Base-by-base conservation (phyloP, 805 yeast species). In the Starmerella floris region DNA sequence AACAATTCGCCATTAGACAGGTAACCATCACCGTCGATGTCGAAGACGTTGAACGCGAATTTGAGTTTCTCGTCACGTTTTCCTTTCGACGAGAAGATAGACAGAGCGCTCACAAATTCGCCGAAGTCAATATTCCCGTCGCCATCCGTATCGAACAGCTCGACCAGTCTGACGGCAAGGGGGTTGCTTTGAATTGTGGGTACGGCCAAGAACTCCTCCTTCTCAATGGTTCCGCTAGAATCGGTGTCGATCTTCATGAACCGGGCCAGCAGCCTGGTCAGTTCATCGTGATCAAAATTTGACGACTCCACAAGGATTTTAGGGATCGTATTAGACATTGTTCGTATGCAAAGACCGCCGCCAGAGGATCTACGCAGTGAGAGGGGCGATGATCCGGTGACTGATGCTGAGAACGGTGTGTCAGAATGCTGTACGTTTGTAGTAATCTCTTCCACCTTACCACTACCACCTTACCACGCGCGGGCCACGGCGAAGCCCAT, bases 201-300 rank as follows among this genome's bases (percentile, higher is more conserved):
- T 30, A 91, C 88, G 1, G 84, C 74, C 52, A 88, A 67, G 56
- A 93, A 88, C 62, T 91, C 99, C 32, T 76, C 77, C 53, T 79
- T 81, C 46, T 91, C 96, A 37, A 91, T 81, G 5, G 93, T 77
- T 1, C 98, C 98, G 2, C 85, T 77, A 43, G 84, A 80, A 61
- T 91, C 97, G 48, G 81, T 77, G 61, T 91, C 99, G 41, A 91
- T 66, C 56, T 93, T 91, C 93, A 87, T 83, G 61, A 91, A 91
- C 51, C 98, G 70, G 57, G 85, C 84, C 44, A 94, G 76, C 45
- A 91, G 67, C 48, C 98, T 71, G 59, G 87, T 94, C 40, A 91
- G 81, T 58, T 91, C 98, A 49, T 84, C 95, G 38, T 79, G 71
- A 43, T 83, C 93, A 62, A 88, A 60, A 43, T 60, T 59, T 9